Base-by-base conservation (phyloP, 2,329 filamentous ascomycete genomes). In the Sphaerulina musiva region DNA sequence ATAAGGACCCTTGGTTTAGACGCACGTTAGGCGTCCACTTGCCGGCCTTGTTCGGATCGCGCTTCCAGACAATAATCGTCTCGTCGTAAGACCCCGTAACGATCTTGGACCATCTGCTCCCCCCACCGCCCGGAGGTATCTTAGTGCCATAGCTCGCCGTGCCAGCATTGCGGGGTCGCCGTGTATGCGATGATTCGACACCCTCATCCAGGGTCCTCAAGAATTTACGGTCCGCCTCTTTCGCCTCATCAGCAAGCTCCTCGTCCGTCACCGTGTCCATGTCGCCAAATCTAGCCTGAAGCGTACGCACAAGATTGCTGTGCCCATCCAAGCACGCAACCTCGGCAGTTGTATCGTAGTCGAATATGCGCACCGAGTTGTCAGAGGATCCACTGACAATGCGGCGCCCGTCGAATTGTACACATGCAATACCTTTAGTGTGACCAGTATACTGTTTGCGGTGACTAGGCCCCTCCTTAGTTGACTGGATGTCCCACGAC, bases 341-440 rank as follows among this genome's bases (percentile, higher is more conserved):
- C 70, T 97, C 91, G 9, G 93, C 84, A 3, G 87, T 87, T 0
- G 89, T 90, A 44, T 82, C 80, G 43, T 87, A 85, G 68, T 97
- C 93, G 69, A 95, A 98, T 17, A 98, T 93, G 62, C 93, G 90
- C 32, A 98, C 89, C 40, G 93, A 91, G 68, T 95, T 90, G 70
- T 98, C 93, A 63, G 91, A 96, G 70, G 91, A 96, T 2, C 93
- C 93, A 64, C 89, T 96, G 48, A 98, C 89, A 59, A 98, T 95
- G 17, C 93, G 83, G 48, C 89, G 84, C 26, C 89, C 90, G 68
- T 98, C 93, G 67, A 93, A 97, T 71, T 98, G 92, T 12, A 98
- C 91, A 69, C 93, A 98, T 2, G 93, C 93, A 64, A 98, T 97
- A 32, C 93, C 93, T 69, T 98, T 98, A 59, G 82, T 83, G 66